Percentiles rank a stretch among this genome's conserved stretches.
phyloP scores from a whole-genome alignment of 2,329 filamentous ascomycete genomes.

The Talaromyces verruculosus region DNA sequence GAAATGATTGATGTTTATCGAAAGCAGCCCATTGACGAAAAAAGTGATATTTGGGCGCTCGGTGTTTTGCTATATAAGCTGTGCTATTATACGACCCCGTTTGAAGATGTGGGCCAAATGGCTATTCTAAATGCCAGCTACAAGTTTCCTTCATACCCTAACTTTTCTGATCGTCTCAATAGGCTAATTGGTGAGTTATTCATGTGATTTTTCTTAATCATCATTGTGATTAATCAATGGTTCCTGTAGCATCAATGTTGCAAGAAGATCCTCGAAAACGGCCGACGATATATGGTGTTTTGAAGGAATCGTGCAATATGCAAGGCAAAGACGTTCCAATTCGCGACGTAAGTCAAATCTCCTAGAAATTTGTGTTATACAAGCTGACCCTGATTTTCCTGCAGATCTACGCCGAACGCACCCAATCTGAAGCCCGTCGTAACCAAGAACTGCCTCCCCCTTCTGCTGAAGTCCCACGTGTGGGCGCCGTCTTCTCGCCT shows the following conservation, averaged over 20 bases:
- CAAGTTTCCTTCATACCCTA: conserved; percentile 83
- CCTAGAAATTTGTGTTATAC: neutral
- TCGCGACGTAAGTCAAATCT: conserved; percentile 67
- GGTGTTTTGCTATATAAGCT: conserved; percentile 96
- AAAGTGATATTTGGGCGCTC: conserved; percentile 97
- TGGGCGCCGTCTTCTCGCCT: conserved; percentile 81
- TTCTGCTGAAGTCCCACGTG: conserved; percentile 59
- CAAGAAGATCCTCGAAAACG: conserved; percentile 75
- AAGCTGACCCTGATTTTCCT: neutral
- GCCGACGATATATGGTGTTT: conserved; percentile 91
- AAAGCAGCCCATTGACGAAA: conserved; percentile 95
- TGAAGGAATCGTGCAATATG: conserved; percentile 85
- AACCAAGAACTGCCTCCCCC: conserved; percentile 61
- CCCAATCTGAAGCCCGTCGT: conserved; percentile 63
- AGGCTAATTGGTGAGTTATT: conserved; percentile 71
- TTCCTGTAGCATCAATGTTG: conserved; percentile 73
- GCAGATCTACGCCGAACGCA: conserved; percentile 57
- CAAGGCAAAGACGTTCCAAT: conserved; percentile 83
- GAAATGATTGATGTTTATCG: conserved; percentile 99
- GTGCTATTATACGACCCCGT: conserved; percentile 98
- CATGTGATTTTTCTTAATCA: neutral
- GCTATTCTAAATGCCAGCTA: conserved; percentile 95
- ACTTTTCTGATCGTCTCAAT: conserved; percentile 87
- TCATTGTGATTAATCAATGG: neutral
- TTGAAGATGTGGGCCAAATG: conserved; percentile 96